A percentile compares a stretch with the other conserved stretches of the same genome.
Evolutionary conservation across 768 basidiomycete species (phyloP).

Genomic region (Pleurotus tuoliensis): DNA sequence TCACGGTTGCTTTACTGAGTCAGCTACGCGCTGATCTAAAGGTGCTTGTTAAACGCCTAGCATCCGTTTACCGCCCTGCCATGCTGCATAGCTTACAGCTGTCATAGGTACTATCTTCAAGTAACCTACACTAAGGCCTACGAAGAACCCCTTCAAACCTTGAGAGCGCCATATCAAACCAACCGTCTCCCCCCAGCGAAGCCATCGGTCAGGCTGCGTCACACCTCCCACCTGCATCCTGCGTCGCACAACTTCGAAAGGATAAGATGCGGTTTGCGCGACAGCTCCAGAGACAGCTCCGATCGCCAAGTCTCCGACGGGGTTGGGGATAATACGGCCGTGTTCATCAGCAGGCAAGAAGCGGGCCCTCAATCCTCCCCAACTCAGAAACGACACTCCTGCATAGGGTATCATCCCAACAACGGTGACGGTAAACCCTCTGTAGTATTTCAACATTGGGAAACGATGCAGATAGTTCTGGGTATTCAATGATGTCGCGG

Average conservation of each 20-base stretch:
- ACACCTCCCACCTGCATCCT: constrained; percentile 95
- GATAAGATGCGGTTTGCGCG: constrained; percentile 89
- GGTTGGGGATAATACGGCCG: constrained; percentile 26
- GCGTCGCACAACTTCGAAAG: constrained; percentile 88
- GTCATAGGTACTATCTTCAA: constrained; percentile 96
- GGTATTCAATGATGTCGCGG: constrained; percentile 19
- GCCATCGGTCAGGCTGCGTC: constrained; percentile 69
- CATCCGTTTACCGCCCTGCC: constrained; percentile 74
- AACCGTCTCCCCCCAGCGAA: constrained; percentile 80
- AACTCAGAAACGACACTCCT: constrained; percentile 90
- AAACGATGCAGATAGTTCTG: constrained; percentile 49
- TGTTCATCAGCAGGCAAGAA: constrained; percentile 44
- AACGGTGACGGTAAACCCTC: constrained; percentile 93
- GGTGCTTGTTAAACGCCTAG: constrained; percentile 30
- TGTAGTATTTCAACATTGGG: constrained; percentile 88
- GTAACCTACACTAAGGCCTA: constrained; percentile 89
- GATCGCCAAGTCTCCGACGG: constrained; percentile 68
- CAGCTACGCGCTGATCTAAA: background rate
- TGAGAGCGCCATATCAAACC: constrained; percentile 54
- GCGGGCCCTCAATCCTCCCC: constrained; percentile 70
- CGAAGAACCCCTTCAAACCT: constrained; percentile 89
- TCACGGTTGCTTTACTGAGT: background rate
- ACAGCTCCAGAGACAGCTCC: constrained; percentile 85
- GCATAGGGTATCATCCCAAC: constrained; percentile 94
- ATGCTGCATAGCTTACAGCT: constrained; percentile 87